A percentile compares a stretch with the other conserved stretches of the same genome.
These are phyloP conservation scores for Plasmodium blacklocki DNA, from an alignment of 169 alveolate species.

Conservation along the genomic window DNA sequence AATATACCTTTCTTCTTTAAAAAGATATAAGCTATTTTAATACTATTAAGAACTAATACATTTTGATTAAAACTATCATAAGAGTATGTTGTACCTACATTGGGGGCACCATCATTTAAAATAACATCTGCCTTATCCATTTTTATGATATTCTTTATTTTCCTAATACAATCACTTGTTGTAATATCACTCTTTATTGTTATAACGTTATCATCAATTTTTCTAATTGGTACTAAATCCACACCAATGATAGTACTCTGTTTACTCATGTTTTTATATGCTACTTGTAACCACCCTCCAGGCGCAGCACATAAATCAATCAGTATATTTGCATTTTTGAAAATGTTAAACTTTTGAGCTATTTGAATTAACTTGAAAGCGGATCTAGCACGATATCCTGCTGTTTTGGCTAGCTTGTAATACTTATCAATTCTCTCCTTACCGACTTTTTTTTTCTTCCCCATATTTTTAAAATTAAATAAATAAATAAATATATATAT, in stretches of 20 bases:
- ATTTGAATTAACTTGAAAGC: constrained; percentile 98
- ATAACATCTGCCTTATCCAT: constrained; percentile 97
- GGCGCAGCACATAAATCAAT: constrained; percentile 99
- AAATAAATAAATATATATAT: background rate
- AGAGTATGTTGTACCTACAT: constrained; percentile 99
- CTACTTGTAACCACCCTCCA: constrained; percentile 99
- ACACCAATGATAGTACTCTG: constrained; percentile 96
- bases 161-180: constrained; percentile 72
- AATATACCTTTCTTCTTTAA: constrained; percentile 84
- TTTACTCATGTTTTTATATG: constrained; percentile 94
- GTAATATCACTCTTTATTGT: constrained; percentile 96
- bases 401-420: constrained; percentile 98
- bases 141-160: constrained; percentile 78
- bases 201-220: constrained; percentile 95
- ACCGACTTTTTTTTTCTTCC: constrained; percentile 90
- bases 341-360: constrained; percentile 94
- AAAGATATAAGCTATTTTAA: constrained; percentile 92
- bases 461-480: constrained; percentile 81
- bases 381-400: constrained; percentile 99
- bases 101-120: constrained; percentile 99
- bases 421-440: constrained; percentile 95
- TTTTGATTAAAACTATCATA: constrained; percentile 98
- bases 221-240: constrained; percentile 97
- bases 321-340: constrained; percentile 88
- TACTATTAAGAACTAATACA: constrained; percentile 95